A percentile compares a stretch with the other conserved stretches of the same genome.
Conservation (phyloP, 164 flowering plant species). For the Euptelea pleiosperma region DNA sequence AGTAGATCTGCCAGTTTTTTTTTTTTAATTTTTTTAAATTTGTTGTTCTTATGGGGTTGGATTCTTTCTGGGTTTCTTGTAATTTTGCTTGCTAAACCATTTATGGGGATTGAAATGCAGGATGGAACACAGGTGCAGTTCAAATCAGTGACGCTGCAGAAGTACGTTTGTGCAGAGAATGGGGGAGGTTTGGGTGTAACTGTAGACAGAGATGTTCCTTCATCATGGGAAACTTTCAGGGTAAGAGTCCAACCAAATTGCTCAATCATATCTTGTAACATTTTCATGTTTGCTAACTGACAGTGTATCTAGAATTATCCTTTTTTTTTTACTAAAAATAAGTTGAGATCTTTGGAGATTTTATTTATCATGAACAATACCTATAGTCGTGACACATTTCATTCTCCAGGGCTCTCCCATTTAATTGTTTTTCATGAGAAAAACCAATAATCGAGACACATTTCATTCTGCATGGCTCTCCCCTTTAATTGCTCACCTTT, state of each 20-base stretch:
- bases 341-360: too few species aligned
- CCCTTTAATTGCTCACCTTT: too few species aligned
- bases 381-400: too few species aligned
- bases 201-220: slow-evolving; percentile 56
- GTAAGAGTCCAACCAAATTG: slow-evolving; percentile 32
- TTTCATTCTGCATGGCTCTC: too few species aligned
- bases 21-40: background rate
- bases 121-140: slow-evolving; percentile 81
- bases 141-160: slow-evolving; percentile 58
- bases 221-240: slow-evolving; percentile 83
- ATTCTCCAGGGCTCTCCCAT: too few species aligned
- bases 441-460: too few species aligned
- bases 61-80: background rate
- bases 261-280: background rate
- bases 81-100: background rate
- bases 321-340: too few species aligned
- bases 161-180: slow-evolving; percentile 60
- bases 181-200: slow-evolving; percentile 69
- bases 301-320: background rate
- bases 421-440: too few species aligned
- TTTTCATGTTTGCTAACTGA: background rate
- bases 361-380: too few species aligned
- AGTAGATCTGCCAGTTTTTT: slow-evolving; percentile 17
- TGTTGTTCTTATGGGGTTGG: slow-evolving; percentile 6
- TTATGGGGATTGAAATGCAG: slow-evolving; percentile 36